A percentile compares a stretch with the other conserved stretches of the same genome.
phyloP scores from a whole-genome alignment of 345 rosid genomes.

The Hypericum androsaemum region DNA sequence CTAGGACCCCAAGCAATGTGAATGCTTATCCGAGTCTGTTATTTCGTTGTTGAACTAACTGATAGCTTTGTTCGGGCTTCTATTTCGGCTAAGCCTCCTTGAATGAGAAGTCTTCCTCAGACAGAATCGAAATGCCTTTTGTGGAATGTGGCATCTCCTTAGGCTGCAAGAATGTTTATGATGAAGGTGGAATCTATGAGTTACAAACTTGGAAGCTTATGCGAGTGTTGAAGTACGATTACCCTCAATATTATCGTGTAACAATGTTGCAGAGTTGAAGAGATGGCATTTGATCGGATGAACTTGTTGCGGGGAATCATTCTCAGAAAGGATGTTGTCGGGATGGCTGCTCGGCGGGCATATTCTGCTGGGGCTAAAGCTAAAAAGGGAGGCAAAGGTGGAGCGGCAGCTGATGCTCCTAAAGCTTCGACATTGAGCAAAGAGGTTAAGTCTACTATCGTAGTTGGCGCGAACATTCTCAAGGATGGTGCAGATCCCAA shows the following conservation, averaged over 20 bases:
- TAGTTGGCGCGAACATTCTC: constrained; percentile 77
- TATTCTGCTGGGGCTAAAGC: constrained; percentile 63
- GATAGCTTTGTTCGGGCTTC: no score
- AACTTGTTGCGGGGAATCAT: constrained; percentile 27
- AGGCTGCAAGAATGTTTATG: no score
- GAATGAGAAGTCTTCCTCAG: background rate
- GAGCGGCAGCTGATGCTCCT: constrained; percentile 54
- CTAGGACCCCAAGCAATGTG: background rate
- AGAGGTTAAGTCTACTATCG: constrained; percentile 71
- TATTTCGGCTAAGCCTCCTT: no score
- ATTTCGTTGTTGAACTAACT: background rate
- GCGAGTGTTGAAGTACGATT: no score
- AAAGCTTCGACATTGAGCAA: constrained; percentile 66
- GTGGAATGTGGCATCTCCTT: no score
- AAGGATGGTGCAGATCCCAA: constrained; percentile 87
- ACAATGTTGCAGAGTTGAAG: constrained; percentile 25
- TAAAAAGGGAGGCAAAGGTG: constrained; percentile 67
- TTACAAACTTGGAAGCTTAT: no score
- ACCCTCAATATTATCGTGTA: background rate
- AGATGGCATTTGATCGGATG: constrained; percentile 36
- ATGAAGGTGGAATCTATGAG: background rate
- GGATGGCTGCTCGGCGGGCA: constrained; percentile 16
- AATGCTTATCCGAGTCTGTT: background rate
- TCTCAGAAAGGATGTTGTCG: constrained; percentile 25
- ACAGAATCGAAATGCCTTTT: constrained; percentile 3